Evolutionary conservation across 2,329 filamentous ascomycete species (phyloP), one percentile per base, ranked within the genome.

Genomic region (Colletotrichum plurivorum): DNA sequence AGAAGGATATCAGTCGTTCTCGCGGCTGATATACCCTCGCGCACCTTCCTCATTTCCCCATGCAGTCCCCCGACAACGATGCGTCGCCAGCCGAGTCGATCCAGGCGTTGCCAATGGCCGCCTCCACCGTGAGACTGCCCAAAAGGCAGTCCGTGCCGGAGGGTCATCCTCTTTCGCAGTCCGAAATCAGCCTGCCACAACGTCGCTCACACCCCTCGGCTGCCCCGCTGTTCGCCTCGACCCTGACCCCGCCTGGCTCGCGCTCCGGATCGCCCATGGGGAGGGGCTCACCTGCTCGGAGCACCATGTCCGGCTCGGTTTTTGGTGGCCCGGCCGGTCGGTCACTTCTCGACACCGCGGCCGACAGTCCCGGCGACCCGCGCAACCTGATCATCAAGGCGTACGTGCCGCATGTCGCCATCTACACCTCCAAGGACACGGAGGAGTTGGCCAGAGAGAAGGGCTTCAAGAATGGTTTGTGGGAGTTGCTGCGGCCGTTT

Each of bases 401-500:
- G 2, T 97, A 97, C 78, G 93, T 95, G 15, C 97, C 96, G 1
- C 93, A 96, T 71, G 90, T 99, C 53, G 93, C 93, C 7, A 89
- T 99, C 31, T 92, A 95, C 73, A 89, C 94, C n/a, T 97, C 95
- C 15, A 84, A 88, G 16, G 95, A 98, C 77, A 96, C 94, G 1
- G 93, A 98, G 76, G 88, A 91, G 66, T 82, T 99, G 67, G 87
- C 94, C 63, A 87, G 85, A 68, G 90, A 92, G 72, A 99, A 99
- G 81, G 97, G 97, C 0, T 93, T 98, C 73, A 84, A 89, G 46
- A 87, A 90, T 52, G 95, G 95, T 0, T 85, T 99, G 56, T 91
- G 94, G 84, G 93, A 97, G 79, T 83, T 99, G 25, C 82, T 99
- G 64, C 87, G 95, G 58, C 95, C 96, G 0, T 99, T 97, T 82